phyloP scores from a whole-genome alignment of 2,329 filamentous ascomycete genomes.

The Hypoxylon sp. region DNA sequence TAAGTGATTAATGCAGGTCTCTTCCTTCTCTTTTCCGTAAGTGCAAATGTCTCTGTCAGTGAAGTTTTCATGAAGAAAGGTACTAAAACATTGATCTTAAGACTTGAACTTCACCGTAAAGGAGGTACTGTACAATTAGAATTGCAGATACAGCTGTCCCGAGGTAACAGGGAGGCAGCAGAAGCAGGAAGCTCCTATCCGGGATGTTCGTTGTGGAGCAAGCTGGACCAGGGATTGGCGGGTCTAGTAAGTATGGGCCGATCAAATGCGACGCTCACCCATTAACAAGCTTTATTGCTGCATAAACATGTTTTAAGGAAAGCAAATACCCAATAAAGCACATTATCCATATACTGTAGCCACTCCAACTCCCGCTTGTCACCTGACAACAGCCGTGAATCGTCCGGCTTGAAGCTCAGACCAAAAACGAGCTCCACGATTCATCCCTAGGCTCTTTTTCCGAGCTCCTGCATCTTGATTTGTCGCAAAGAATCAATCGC shows the following conservation, averaged over 20 bases:
- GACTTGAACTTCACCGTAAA: neutral
- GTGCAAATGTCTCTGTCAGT: neutral
- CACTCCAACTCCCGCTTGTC: neutral
- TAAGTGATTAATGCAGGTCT: neutral
- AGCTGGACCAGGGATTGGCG: slow-evolving; percentile 22
- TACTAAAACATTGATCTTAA: neutral
- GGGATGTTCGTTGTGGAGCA: slow-evolving; percentile 20
- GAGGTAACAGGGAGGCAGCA: slow-evolving; percentile 12
- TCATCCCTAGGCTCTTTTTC: slow-evolving; percentile 3
- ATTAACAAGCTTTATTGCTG: slow-evolving; percentile 8
- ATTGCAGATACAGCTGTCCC: neutral
- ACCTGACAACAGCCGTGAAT: slow-evolving; percentile 10
- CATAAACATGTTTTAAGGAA: neutral
- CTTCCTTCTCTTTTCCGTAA: neutral
- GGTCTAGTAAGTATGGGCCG: slow-evolving; percentile 28
- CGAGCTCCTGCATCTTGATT: slow-evolving; percentile 16
- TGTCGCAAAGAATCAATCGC: slow-evolving; percentile 32
- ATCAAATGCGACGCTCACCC: slow-evolving; percentile 30
- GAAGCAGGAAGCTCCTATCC: slow-evolving; percentile 19
- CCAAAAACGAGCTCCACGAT: slow-evolving; percentile 3
- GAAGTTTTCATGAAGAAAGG: neutral
- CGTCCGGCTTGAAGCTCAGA: slow-evolving; percentile 8
- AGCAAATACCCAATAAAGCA: too few relatives aligned
- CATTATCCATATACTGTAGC: neutral
- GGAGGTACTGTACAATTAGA: slow-evolving; percentile 4